Evolutionary conservation across 2,329 filamentous ascomycete genomes (phyloP).

Genomic region (Aspergillus persii): DNA sequence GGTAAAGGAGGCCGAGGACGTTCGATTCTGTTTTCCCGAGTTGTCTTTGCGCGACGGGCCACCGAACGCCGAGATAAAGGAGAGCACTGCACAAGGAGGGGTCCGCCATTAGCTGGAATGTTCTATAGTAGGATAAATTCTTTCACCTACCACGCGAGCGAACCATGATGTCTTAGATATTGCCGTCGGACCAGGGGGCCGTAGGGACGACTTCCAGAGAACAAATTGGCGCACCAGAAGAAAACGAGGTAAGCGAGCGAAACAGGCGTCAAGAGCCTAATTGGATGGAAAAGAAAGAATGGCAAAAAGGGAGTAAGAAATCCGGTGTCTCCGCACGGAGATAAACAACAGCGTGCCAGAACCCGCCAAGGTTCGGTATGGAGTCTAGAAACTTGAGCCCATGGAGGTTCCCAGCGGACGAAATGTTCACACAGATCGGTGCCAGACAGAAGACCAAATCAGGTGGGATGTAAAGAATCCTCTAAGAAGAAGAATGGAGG

Average conservation of each 20-base stretch:
- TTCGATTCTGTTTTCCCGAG: conserved; percentile 28
- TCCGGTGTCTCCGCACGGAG: conserved; percentile 17
- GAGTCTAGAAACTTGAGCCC: conserved; percentile 8
- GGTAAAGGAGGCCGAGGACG: conserved; percentile 20
- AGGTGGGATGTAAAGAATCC: conserved; percentile 7
- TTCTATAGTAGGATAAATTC: conserved; percentile 4
- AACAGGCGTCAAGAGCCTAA: not conserved
- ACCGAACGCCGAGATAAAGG: conserved; percentile 70
- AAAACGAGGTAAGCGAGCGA: not conserved
- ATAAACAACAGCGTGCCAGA: conserved; percentile 18
- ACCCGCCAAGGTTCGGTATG: conserved; percentile 17
- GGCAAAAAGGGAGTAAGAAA: conserved; percentile 5
- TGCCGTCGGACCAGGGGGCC: not conserved
- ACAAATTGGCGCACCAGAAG: not conserved
- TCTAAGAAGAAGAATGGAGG: not conserved
- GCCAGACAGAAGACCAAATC: not conserved
- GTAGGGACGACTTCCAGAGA: not conserved
- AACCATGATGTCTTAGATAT: conserved; percentile 28
- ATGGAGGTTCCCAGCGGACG: conserved; percentile 10
- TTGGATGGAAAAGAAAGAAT: conserved; percentile 2
- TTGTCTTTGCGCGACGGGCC: conserved; percentile 39
- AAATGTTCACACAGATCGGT: not conserved
- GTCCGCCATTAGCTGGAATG: conserved; percentile 3
- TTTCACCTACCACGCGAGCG: conserved; percentile 39
- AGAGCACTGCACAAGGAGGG: conserved; percentile 62